A percentile compares a stretch with the other conserved stretches of the same genome.
phyloP scores from a whole-genome alignment of 495 filamentous ascomycete species.

The Aspergillus steynii region DNA sequence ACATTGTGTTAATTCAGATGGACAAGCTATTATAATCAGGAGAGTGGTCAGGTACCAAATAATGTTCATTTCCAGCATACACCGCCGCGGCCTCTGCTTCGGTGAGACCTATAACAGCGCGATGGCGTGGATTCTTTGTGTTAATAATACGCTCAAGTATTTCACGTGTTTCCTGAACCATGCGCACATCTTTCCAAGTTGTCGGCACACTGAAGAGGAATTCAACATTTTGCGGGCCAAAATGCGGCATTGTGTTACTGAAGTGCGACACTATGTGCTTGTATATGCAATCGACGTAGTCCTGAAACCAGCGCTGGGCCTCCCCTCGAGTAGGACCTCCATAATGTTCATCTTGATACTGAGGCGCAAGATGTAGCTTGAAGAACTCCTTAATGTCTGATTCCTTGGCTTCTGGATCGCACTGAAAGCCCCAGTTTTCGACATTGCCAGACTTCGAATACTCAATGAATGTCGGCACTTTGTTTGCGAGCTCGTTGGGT shows the following conservation, averaged over 20 bases:
- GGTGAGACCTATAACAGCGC: conserved; percentile 60
- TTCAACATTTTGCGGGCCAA: conserved; percentile 52
- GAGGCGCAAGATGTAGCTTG: conserved; percentile 59
- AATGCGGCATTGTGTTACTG: conserved; percentile 41
- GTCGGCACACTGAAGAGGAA: conserved; percentile 70
- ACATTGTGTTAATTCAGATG: neutral
- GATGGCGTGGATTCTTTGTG: conserved; percentile 45
- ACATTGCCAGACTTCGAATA: conserved; percentile 44
- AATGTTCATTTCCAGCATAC: conserved; percentile 45
- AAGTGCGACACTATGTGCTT: conserved; percentile 52
- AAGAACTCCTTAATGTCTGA: conserved; percentile 54
- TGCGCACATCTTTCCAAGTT: conserved; percentile 60
- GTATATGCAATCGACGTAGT: conserved; percentile 57
- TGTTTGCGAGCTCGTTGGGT: conserved; percentile 54
- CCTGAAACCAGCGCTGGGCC: conserved; percentile 55
- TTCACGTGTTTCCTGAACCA: conserved; percentile 56
- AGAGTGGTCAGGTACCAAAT: conserved; percentile 18
- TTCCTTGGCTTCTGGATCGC: conserved; percentile 46
- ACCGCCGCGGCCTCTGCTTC: conserved; percentile 71
- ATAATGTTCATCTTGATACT: conserved; percentile 36
- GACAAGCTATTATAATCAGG: neutral
- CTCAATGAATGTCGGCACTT: conserved; percentile 58
- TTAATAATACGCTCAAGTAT: conserved; percentile 54
- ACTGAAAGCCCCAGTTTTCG: conserved; percentile 58
- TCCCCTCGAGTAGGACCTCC: conserved; percentile 38